Evolutionary conservation across 2,329 filamentous ascomycete species (phyloP).

Genomic region (Penicillium brasilianum): DNA sequence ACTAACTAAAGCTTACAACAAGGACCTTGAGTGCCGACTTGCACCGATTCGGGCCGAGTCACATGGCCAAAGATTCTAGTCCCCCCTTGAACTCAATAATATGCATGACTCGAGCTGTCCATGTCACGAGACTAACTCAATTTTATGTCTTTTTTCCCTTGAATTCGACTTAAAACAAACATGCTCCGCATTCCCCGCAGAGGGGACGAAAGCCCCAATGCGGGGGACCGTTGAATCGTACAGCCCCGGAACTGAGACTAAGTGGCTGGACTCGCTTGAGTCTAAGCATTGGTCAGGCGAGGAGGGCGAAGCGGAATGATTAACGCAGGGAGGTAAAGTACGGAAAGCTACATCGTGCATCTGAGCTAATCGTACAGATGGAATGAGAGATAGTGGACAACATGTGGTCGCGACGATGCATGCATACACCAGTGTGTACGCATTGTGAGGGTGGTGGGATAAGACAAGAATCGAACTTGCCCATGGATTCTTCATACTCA

Average conservation of each 20-base stretch:
- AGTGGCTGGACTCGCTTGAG: neutral
- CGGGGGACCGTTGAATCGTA: neutral
- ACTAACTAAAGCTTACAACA: too few species aligned
- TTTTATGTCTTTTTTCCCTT: neutral
- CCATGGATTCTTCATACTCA: neutral
- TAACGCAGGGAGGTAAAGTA: neutral
- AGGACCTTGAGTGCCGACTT: too few species aligned
- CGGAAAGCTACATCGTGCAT: neutral
- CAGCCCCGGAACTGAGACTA: neutral
- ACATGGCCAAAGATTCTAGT: neutral
- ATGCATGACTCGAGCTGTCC: neutral
- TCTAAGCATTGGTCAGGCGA: neutral
- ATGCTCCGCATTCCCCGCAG: slow-evolving; percentile 4
- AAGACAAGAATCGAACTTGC: neutral
- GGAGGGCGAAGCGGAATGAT: neutral
- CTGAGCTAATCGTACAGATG: slow-evolving; percentile 1
- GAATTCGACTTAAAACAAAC: neutral
- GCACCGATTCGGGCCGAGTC: neutral
- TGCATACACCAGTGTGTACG: neutral
- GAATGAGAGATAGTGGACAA: neutral
- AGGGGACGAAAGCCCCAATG: neutral
- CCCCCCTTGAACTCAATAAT: neutral
- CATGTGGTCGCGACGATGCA: neutral
- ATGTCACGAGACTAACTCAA: neutral
- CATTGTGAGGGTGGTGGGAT: neutral